phyloP scores from a whole-genome alignment of 768 basidiomycete species.

The Antrodiella citrinella region DNA sequence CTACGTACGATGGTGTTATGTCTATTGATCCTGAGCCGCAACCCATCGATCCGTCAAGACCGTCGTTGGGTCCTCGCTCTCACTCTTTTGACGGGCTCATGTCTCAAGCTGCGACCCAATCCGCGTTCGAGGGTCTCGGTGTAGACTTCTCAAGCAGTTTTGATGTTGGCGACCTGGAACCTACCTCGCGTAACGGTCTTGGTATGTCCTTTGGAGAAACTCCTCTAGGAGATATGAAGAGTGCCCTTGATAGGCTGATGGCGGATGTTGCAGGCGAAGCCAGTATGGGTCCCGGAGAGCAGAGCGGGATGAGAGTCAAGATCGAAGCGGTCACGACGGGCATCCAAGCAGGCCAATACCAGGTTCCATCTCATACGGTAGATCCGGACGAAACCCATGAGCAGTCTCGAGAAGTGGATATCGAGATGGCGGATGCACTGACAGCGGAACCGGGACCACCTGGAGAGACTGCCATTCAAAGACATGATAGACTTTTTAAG shows the following conservation, averaged over 20 bases:
- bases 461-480: slow-evolving; percentile 58
- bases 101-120: neutral
- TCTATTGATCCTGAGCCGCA: slow-evolving; percentile 25
- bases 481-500: slow-evolving; percentile 59
- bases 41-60: slow-evolving; percentile 26
- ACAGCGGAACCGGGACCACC: slow-evolving; percentile 24
- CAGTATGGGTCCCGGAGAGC: slow-evolving; percentile 5
- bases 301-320: slow-evolving; percentile 13
- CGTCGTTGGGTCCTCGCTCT: slow-evolving; percentile 17
- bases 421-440: slow-evolving; percentile 7
- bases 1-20: slow-evolving; percentile 26
- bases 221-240: slow-evolving; percentile 26
- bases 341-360: slow-evolving; percentile 24
- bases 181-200: slow-evolving; percentile 1
- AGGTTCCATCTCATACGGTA: slow-evolving; percentile 24
- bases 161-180: slow-evolving; percentile 9
- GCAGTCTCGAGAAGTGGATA: slow-evolving; percentile 12
- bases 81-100: slow-evolving; percentile 8
- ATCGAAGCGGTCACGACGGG: slow-evolving; percentile 26
- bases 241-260: slow-evolving; percentile 34
- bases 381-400: slow-evolving; percentile 16
- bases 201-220: neutral
- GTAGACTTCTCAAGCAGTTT: slow-evolving; percentile 17
- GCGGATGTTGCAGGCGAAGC: slow-evolving; percentile 24
- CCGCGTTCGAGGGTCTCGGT: slow-evolving; percentile 17